Percentiles rank a stretch among this genome's conserved stretches.
These are phyloP conservation scores for Jatropha curcas DNA, from an alignment of 345 rosid species.

Conservation along the genomic window DNA sequence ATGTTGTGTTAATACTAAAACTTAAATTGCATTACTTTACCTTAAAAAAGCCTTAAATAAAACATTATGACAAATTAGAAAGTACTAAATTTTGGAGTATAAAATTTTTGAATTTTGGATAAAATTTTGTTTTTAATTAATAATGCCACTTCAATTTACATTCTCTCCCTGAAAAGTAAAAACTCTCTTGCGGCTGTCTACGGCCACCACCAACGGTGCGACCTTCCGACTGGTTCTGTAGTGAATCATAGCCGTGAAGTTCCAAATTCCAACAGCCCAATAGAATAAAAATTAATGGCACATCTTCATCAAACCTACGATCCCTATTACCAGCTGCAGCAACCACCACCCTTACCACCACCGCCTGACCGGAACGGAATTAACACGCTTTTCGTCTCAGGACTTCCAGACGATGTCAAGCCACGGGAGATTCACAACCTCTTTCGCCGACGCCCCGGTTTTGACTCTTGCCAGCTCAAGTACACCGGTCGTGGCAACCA, in stretches of 20 bases:
- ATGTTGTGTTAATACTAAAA: no score
- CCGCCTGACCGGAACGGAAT: conserved; percentile 39
- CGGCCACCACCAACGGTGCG: neutral
- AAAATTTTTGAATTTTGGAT: no score
- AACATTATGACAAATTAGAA: no score
- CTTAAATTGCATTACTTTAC: no score
- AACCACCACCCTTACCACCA: conserved; percentile 27
- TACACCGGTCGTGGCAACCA: conserved; percentile 93
- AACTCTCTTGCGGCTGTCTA: neutral
- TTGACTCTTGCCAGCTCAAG: conserved; percentile 83
- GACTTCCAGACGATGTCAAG: conserved; percentile 85
- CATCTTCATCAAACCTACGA: conserved; percentile 52
- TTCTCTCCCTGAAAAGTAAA: neutral
- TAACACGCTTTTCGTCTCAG: conserved; percentile 78
- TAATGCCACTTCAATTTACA: neutral
- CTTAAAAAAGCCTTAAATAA: no score
- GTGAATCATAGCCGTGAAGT: neutral
- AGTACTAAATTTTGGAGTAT: no score
- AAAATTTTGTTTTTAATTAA: no score
- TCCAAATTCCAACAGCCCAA: neutral
- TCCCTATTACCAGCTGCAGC: conserved; percentile 49
- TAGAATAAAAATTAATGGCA: conserved; percentile 34
- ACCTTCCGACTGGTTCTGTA: neutral
- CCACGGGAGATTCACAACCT: conserved; percentile 93
- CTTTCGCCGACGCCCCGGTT: conserved; percentile 74